Percentiles rank a stretch among this genome's conserved stretches.
Conservation (phyloP, 2,329 filamentous ascomycete genomes). For the Dactylellina sp. region DNA sequence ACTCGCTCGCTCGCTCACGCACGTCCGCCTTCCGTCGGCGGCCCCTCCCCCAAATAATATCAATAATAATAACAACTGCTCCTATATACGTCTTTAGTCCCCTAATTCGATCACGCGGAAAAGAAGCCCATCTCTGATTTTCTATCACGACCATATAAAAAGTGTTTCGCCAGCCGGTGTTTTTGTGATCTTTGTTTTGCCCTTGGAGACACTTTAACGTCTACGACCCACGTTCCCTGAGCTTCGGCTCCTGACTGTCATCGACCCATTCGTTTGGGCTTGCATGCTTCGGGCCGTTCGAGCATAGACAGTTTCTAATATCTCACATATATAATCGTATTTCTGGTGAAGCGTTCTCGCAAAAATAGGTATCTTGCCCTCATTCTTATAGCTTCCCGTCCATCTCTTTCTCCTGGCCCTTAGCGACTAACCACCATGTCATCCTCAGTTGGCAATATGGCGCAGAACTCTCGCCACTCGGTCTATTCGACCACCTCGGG, state of each 20-base stretch:
- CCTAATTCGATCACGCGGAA: slow-evolving; percentile 8
- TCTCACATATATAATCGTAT: slow-evolving; percentile 10
- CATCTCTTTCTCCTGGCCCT: slow-evolving; percentile 58
- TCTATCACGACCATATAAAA: slow-evolving; percentile 27
- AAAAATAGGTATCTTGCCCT: slow-evolving; percentile 22
- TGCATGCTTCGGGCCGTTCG: slow-evolving; percentile 25
- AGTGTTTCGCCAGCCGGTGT: slow-evolving; percentile 23
- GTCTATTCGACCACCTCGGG: slow-evolving; percentile 76
- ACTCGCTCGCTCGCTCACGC: not conserved
- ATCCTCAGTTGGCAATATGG: slow-evolving; percentile 69
- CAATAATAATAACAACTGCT: slow-evolving; percentile 1
- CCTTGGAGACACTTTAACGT: slow-evolving; percentile 16
- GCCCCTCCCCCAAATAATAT: slow-evolving; percentile 1
- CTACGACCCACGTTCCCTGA: slow-evolving; percentile 32
- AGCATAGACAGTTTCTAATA: slow-evolving; percentile 11
- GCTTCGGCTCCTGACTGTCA: slow-evolving; percentile 47
- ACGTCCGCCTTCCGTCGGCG: not conserved
- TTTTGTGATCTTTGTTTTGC: slow-evolving; percentile 7
- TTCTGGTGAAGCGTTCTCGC: slow-evolving; percentile 17
- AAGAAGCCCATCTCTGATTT: not conserved
- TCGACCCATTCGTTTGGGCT: slow-evolving; percentile 46
- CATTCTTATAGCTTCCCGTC: slow-evolving; percentile 2
- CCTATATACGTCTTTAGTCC: not conserved
- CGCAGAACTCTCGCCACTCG: slow-evolving; percentile 69
- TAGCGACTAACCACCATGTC: no score